These are phyloP conservation scores for Acanthamoeba castellanii DNA, from an alignment of 208 protist species.

Conservation along the genomic window DNA sequence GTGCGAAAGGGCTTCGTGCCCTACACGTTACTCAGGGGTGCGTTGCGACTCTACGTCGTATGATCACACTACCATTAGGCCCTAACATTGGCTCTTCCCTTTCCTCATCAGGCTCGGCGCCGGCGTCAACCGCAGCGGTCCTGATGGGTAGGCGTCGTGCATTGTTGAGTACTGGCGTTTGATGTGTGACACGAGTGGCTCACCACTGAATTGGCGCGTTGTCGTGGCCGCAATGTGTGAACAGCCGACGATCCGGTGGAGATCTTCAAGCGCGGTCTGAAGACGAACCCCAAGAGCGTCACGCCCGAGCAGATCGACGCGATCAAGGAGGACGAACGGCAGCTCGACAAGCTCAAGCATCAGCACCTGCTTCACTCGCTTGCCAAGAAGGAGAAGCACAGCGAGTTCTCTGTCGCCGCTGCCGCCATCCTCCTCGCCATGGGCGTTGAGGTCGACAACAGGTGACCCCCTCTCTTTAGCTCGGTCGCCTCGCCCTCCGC, in stretches of 20 bases:
- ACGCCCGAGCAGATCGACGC: background rate
- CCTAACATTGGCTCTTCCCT: background rate
- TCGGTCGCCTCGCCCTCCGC: too few species aligned
- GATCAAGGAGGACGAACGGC: background rate
- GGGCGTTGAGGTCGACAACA: background rate
- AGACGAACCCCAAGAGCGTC: background rate
- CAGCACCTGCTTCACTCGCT: background rate
- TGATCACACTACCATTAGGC: background rate
- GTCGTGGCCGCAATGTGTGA: background rate
- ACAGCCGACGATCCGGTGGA: slow-evolving; percentile 27
- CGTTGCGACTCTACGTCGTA: background rate
- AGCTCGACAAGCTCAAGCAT: background rate
- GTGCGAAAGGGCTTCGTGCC: background rate
- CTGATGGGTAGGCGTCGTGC: background rate
- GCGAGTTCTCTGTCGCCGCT: background rate
- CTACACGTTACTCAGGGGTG: background rate
- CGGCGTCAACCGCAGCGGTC: background rate
- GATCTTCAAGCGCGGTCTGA: background rate
- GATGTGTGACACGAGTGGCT: background rate
- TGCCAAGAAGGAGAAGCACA: background rate
- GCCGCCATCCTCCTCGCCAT: background rate
- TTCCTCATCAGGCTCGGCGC: background rate
- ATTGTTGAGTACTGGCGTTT: background rate
- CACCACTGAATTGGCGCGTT: background rate
- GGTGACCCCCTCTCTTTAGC: background rate